Conservation (phyloP, 768 basidiomycete genomes). For the Tulasnella sp. region DNA sequence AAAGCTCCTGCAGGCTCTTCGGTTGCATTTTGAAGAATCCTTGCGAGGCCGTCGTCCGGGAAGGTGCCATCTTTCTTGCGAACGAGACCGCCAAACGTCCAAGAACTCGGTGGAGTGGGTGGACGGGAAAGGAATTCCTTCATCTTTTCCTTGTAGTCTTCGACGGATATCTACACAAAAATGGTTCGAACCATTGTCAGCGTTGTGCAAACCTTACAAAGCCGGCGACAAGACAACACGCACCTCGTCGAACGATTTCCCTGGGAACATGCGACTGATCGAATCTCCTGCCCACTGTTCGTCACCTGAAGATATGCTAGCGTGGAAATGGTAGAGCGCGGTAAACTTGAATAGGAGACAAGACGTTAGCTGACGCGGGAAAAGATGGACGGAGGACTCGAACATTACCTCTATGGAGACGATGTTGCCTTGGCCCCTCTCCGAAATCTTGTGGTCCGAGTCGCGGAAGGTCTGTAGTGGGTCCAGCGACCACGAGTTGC, state of each 20-base stretch:
- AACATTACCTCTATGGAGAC: slow-evolving; percentile 28
- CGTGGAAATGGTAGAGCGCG: slow-evolving; percentile 45
- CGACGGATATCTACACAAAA: slow-evolving; percentile 37
- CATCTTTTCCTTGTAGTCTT: slow-evolving; percentile 17
- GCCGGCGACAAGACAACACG: not conserved
- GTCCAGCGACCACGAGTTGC: slow-evolving; percentile 28
- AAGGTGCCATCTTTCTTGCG: slow-evolving; percentile 42
- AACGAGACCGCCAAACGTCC: slow-evolving; percentile 45
- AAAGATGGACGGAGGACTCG: too few species aligned
- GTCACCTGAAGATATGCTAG: slow-evolving; percentile 43
- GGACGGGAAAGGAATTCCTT: not conserved
- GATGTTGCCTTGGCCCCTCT: slow-evolving; percentile 24
- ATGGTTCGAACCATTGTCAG: slow-evolving; percentile 16
- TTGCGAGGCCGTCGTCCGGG: slow-evolving; percentile 45
- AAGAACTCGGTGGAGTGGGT: slow-evolving; percentile 33
- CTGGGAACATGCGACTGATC: slow-evolving; percentile 42
- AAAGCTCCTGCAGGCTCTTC: slow-evolving; percentile 53
- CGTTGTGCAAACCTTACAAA: not conserved
- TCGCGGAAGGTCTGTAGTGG: not conserved
- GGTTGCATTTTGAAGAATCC: slow-evolving; percentile 53
- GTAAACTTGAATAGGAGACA: not conserved
- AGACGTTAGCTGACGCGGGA: not conserved
- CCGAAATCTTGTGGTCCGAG: slow-evolving; percentile 1
- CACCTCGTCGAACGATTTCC: slow-evolving; percentile 40
- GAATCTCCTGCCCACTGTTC: slow-evolving; percentile 45